Evolutionary conservation across 768 basidiomycete species (phyloP).

Genomic region (Gymnopilus junonius): DNA sequence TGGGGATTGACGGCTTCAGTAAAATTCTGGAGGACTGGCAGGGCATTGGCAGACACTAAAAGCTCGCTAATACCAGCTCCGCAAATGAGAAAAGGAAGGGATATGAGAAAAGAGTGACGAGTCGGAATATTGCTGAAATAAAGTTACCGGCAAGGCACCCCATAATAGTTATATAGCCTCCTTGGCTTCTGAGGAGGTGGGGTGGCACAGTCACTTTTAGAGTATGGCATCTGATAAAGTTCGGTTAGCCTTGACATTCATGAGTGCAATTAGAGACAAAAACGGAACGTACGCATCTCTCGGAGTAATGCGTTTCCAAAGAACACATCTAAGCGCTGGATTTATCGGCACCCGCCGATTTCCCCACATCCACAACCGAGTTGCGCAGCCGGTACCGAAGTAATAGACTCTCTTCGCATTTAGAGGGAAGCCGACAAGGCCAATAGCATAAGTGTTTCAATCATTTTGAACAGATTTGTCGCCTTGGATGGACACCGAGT

Average conservation of each 20-base stretch:
- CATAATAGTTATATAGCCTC: neutral
- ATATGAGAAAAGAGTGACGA: neutral
- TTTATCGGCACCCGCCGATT: neutral
- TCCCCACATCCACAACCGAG: too few species aligned
- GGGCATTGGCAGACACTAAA: neutral
- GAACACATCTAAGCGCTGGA: conserved; percentile 2
- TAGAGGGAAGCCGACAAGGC: too few species aligned
- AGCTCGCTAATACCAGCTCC: neutral
- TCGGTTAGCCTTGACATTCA: conserved; percentile 2
- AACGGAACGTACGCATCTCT: neutral
- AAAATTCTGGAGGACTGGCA: neutral
- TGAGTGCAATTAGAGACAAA: conserved; percentile 1
- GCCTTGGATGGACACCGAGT: too few species aligned
- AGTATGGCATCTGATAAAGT: conserved; percentile 2
- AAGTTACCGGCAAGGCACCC: neutral
- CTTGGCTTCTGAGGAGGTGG: conserved; percentile 2
- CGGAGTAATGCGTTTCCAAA: neutral
- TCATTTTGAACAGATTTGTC: too few species aligned
- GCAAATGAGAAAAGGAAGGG: neutral
- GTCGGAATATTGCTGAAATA: neutral
- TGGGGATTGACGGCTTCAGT: neutral
- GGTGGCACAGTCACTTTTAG: neutral
- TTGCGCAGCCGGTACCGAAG: neutral
- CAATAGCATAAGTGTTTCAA: too few species aligned
- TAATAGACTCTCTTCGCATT: neutral